Evolutionary conservation across 139 green algal species (phyloP).

Genomic region (Haematococcus sp.): DNA sequence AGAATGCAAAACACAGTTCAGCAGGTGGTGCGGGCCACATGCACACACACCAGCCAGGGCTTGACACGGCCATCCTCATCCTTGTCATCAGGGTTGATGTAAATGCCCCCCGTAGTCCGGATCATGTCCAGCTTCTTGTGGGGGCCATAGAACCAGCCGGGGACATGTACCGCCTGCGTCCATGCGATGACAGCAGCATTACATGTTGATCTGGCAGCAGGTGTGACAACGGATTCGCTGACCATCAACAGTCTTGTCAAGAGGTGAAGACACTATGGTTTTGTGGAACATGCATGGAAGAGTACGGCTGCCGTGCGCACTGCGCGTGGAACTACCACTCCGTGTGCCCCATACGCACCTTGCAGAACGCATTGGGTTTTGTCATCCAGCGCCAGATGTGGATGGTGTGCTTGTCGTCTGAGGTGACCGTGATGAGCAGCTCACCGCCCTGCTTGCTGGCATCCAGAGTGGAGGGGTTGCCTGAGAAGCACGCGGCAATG

Average conservation of each 20-base stretch:
- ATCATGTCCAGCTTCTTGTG: slow-evolving; percentile 49
- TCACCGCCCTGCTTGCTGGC: slow-evolving; percentile 15
- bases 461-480: slow-evolving; percentile 19
- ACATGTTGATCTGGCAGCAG: no score
- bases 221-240: no score
- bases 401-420: slow-evolving; percentile 53
- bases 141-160: slow-evolving; percentile 52
- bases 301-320: no score
- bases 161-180: slow-evolving; percentile 23
- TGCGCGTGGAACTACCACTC: no score
- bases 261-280: no score
- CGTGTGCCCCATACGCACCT: slow-evolving; percentile 9
- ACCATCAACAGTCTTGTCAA: no score
- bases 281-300: no score
- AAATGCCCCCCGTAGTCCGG: neutral
- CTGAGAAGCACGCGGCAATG: slow-evolving; percentile 20
- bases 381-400: slow-evolving; percentile 62
- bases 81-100: slow-evolving; percentile 16
- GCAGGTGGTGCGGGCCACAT: no score
- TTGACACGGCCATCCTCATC: slow-evolving; percentile 2
- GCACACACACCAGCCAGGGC: neutral
- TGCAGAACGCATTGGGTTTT: slow-evolving; percentile 28
- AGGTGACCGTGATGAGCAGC: slow-evolving; percentile 34
- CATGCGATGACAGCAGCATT: neutral
- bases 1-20: no score